phyloP scores from a whole-genome alignment of 176 grass and related monocot genomes.

The Rhipidocladum racemiflorum region DNA sequence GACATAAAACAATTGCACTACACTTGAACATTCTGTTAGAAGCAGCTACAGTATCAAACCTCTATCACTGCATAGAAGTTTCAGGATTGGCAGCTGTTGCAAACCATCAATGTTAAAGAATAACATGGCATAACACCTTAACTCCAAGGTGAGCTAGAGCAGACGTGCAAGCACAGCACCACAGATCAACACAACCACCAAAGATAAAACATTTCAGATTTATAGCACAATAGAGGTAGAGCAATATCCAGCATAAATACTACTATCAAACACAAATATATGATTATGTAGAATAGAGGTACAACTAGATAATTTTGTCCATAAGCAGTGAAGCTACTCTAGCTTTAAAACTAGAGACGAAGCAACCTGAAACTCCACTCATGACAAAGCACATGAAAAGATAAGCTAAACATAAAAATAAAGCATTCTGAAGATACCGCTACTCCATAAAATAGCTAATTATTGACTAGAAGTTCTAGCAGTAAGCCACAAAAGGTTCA shows the following conservation, averaged over 20 bases:
- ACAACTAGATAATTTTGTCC: conserved; percentile 62
- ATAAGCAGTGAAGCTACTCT: conserved; percentile 58
- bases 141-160: conserved; percentile 35
- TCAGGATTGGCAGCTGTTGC: conserved; percentile 30
- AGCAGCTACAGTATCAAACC: conserved; percentile 34
- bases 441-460: conserved; percentile 54
- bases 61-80: conserved; percentile 38
- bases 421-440: conserved; percentile 55
- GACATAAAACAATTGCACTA: conserved; percentile 38
- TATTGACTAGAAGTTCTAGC: conserved; percentile 56
- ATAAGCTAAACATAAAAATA: conserved; percentile 45
- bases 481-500: conserved; percentile 62
- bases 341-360: conserved; percentile 59
- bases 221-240: conserved; percentile 20
- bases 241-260: conserved; percentile 40
- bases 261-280: conserved; percentile 50
- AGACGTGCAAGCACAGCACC: conserved; percentile 17
- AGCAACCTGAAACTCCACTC: conserved; percentile 51
- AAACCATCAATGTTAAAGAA: conserved; percentile 22
- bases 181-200: conserved; percentile 36
- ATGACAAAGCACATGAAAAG: conserved; percentile 45
- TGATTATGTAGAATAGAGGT: conserved; percentile 45
- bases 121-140: not conserved
- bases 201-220: conserved; percentile 30
- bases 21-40: conserved; percentile 24